These are phyloP conservation scores for Citrus unshiu DNA, from an alignment of 345 rosid species.

Conservation along the genomic window DNA sequence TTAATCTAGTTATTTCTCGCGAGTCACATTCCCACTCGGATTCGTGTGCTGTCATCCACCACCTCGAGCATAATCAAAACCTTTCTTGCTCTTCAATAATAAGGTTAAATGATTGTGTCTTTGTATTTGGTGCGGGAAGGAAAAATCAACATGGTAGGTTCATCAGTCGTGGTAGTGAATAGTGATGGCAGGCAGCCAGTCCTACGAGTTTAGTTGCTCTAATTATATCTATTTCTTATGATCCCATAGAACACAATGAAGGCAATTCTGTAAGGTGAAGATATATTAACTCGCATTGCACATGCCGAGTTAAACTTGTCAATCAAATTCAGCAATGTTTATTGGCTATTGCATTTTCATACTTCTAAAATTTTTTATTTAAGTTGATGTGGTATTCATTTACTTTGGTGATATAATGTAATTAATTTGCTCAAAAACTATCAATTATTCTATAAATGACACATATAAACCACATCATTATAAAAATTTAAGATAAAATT, in stretches of 20 bases:
- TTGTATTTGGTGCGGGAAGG: not conserved
- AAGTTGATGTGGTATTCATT: rapidly evolving
- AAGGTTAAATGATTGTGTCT: not conserved
- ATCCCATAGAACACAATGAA: not conserved
- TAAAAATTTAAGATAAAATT: no score
- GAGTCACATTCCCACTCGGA: not conserved
- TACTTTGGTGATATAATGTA: no score
- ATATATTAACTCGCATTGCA: not conserved
- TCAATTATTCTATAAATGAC: no score
- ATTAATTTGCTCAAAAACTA: no score
- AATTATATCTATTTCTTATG: not conserved
- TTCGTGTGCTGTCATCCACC: slow-evolving; percentile 18
- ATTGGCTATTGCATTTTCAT: no score
- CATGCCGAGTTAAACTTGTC: not conserved
- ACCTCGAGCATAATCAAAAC: not conserved
- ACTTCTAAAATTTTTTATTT: no score
- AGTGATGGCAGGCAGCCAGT: not conserved
- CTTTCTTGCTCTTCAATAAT: slow-evolving; percentile 12
- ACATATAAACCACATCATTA: no score
- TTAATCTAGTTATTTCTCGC: not conserved
- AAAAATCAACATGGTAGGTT: not conserved
- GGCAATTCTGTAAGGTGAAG: not conserved
- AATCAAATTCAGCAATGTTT: not conserved
- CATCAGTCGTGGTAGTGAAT: not conserved
- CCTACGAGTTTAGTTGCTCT: not conserved